Evolutionary conservation across 2,329 filamentous ascomycete genomes (phyloP), one percentile per base, ranked within the genome.

Genomic region (Aspergillus luchuensis): DNA sequence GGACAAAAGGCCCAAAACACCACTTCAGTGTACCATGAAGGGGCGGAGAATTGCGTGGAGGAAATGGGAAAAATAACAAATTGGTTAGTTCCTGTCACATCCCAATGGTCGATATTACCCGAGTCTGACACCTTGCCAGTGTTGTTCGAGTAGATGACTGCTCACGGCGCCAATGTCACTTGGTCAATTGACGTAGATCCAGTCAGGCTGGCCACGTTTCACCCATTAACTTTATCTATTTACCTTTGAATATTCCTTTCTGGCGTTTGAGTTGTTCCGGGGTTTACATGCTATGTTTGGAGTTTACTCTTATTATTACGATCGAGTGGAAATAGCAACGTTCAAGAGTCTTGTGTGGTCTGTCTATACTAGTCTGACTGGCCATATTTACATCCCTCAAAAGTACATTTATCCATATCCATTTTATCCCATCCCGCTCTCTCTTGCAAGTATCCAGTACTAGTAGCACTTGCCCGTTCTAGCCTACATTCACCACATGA

Each of bases 31-130:
- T 13, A 23, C 57, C 56, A 59, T 36, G 33, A 36, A 15, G 57
- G 67, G 60, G 64, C 63, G 59, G 61, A 63, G 43, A 62, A 59
- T 63, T 68, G 71, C 67, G 74, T 70, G 74, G 74, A 74, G 74
- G 74, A 75, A 76, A 72, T 59, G 74, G 74, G 69, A 70, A 71
- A 45, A 43, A 47, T 8, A 59, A 33, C 17, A 71, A 53, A 65
- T 57, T 63, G 60, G 63, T 67, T 10, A 61, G 60, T 47, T 2
- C 19, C 19, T 21, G 19, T 21, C 19, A 21, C 19, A 21, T 21
- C 19, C 3, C 19, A 21, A 21, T 21, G 19, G 19, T 21, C 19
- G 19, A 21, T 21, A 3, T 21, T 21, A 21, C 19, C 19, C 19
- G 19, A 21, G 19, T 21, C 19, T 21, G 19, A 45, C 47, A 4